phyloP scores from a whole-genome alignment of 257 asterid genomes.

The Solanum boliviense region DNA sequence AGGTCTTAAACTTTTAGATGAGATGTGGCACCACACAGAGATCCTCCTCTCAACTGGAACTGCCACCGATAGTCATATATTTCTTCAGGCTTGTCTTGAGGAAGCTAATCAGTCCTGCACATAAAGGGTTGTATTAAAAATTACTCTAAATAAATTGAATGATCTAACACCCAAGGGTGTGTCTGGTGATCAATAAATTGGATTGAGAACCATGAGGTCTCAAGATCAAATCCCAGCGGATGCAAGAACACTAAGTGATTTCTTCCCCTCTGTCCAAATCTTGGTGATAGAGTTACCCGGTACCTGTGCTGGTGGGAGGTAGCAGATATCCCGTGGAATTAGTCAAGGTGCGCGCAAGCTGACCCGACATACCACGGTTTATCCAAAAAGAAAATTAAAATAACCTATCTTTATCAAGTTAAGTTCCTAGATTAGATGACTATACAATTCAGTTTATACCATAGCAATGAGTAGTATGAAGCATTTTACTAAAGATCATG shows the following conservation, averaged over 20 bases:
- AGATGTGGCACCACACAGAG: neutral
- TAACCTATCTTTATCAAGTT: neutral
- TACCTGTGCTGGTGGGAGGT: neutral
- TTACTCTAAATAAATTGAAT: neutral
- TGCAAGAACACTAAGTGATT: neutral
- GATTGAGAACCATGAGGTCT: neutral
- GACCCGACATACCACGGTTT: neutral
- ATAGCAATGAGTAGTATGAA: neutral
- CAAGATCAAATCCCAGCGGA: neutral
- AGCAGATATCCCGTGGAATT: neutral
- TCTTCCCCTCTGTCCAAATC: neutral
- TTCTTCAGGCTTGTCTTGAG: neutral
- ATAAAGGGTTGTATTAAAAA: neutral
- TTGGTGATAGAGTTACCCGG: neutral
- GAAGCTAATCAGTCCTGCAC: neutral
- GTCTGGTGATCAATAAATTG: neutral
- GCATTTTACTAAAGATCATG: neutral
- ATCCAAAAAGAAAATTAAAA: neutral
- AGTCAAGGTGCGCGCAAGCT: neutral
- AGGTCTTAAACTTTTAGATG: neutral
- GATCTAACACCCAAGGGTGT: neutral
- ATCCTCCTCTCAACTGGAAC: neutral
- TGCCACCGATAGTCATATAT: neutral
- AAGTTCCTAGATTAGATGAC: neutral
- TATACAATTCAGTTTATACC: neutral